Base-by-base conservation (phyloP, 345 rosid species). In the Linum lewisii region DNA sequence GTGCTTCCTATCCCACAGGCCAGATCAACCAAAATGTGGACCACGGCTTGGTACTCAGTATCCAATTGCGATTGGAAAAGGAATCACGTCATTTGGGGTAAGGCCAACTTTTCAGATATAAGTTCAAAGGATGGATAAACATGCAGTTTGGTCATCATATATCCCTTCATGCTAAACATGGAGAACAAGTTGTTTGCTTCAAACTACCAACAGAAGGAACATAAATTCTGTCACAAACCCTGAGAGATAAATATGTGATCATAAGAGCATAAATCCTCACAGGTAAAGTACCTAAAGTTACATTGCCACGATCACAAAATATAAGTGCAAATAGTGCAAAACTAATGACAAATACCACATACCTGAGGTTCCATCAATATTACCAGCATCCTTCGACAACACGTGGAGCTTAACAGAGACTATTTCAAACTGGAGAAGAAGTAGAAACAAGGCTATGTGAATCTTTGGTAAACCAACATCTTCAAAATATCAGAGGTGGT, bases 391-490 rank as follows among this genome's bases (percentile, higher is more conserved):
- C 77, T 82, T 81, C 32, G 73, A 70, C 51, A 75, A 55, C 34
- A 83, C 60, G 60, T 59, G 81, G 47, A 93, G 71, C 72, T 78
- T 83, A 58, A 93, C 70, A 49, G 68, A 69, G 56, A 82, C 76
- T 55, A 63, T 65, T 63, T 77, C 84, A 82, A 75, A 70, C 99
- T 93, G 80, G 24, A 69, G 29, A 66, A 49, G 57, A 22, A 55
- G 72, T 24, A 49, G 51, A 67, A 59, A 58, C 34, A 64, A 58
- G 11, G 45, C 45, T 8, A n/a, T 19, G n/a, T 38, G 25, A 60
- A 55, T 32, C 21, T 63, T 59, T 58, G 26, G 62, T 8, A 25
- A 42, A 42, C 5, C 24, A 51, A 42, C 36, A 22, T 24, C 22
- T 7, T 56, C 16, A 60, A 23, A 18, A 58, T 6, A 29, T 11